Conservation (phyloP, 345 rosid genomes). For the Laguncularia racemosa region DNA sequence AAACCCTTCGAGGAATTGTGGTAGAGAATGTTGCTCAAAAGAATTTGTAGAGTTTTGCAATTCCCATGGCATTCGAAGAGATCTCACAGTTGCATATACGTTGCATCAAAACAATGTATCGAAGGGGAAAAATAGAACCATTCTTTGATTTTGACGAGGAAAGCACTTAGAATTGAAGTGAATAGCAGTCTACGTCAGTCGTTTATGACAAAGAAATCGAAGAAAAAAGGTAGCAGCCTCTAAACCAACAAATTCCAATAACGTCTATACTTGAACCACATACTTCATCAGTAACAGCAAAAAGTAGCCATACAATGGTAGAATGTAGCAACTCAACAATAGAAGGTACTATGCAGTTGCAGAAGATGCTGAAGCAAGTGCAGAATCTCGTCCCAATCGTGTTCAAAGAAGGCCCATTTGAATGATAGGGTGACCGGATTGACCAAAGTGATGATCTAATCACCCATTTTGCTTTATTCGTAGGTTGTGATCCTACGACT, state of each 20-base stretch:
- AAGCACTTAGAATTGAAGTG: too few relatives aligned
- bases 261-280: too few relatives aligned
- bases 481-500: not conserved
- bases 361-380: not conserved
- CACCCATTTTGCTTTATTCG: not conserved
- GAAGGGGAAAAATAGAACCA: not conserved
- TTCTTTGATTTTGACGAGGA: too few relatives aligned
- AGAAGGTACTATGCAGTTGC: not conserved
- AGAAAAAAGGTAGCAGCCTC: not conserved
- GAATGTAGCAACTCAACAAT: too few relatives aligned
- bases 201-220: not conserved
- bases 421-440: not conserved
- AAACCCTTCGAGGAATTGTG: not conserved
- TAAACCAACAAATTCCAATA: not conserved
- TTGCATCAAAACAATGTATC: conserved; percentile 1
- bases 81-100: not conserved
- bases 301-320: not conserved
- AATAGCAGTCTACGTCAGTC: not conserved
- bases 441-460: not conserved
- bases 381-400: too few relatives aligned
- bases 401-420: not conserved
- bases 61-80: not conserved
- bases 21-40: not conserved
- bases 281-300: not conserved
- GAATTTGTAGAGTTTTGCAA: conserved; percentile 1